phyloP scores from a whole-genome alignment of 108 stramenopile species.

The Cyclotella choctawhatcheeana region DNA sequence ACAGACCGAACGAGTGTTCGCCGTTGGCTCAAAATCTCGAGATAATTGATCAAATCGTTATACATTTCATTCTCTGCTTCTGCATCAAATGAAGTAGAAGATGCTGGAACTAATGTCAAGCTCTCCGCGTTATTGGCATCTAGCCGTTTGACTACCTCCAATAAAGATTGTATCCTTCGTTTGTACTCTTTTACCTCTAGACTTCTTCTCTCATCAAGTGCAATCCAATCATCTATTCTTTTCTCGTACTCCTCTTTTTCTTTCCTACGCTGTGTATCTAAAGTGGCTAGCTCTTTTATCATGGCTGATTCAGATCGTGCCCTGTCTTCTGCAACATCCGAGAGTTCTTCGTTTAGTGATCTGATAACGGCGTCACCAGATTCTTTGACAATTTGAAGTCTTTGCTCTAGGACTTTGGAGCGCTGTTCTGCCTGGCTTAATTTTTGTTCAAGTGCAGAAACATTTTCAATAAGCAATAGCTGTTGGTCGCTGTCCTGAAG shows the following conservation, averaged over 20 bases:
- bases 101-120: conserved; percentile 1
- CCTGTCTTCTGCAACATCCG: conserved; percentile 70
- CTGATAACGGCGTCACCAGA: conserved; percentile 69
- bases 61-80: conserved; percentile 40
- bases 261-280: conserved; percentile 55
- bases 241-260: conserved; percentile 46
- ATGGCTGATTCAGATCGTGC: conserved; percentile 64
- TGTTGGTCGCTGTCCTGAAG: neutral
- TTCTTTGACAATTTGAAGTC: conserved; percentile 68
- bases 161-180: conserved; percentile 41
- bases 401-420: conserved; percentile 55
- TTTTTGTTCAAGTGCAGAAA: conserved; percentile 45
- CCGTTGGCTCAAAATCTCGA: conserved; percentile 26
- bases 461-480: conserved; percentile 6
- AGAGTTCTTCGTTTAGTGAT: conserved; percentile 78
- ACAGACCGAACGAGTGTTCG: conserved; percentile 55
- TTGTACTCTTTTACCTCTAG: conserved; percentile 50
- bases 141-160: conserved; percentile 37
- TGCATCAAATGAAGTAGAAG: conserved; percentile 32
- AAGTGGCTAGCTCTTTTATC: conserved; percentile 63
- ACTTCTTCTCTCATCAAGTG: conserved; percentile 39
- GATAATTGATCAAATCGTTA: conserved; percentile 41
- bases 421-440: conserved; percentile 39
- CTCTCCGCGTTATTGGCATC: conserved; percentile 7
- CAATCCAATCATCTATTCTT: conserved; percentile 52